Evolutionary conservation across 768 basidiomycete genomes (phyloP), one percentile per base, ranked within the genome.

Genomic region (Hypholoma sublateritium): DNA sequence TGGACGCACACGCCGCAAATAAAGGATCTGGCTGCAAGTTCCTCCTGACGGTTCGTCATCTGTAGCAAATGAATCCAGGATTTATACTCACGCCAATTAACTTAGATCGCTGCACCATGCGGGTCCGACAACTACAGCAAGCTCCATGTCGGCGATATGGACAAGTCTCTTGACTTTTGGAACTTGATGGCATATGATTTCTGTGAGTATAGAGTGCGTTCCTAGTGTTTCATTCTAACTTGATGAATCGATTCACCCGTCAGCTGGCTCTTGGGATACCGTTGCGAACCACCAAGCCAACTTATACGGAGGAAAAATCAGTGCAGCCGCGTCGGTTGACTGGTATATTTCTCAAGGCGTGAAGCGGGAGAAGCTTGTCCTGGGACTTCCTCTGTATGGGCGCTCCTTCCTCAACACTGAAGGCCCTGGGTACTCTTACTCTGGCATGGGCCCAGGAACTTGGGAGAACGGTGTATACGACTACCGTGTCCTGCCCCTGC

Each of bases 121-220:
- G 97, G 97, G 28, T 83, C 88, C 2, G 81, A 89, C 60, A 86
- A 97, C 63, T 95, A 93, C 73, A 76, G 86, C 69, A 91, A 88
- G 62, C 77, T 98, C 6, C 80, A 85, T 57, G 78, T 94, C 45
- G 74, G 71, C 21, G 91, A 91, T 59, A 98, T 99, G 95, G 88
- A 95, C 68, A 78, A 78, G 57, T 87, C 81, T 56, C 85, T 99
- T 21, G 91, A 93, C 66, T 95, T 98, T 70, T 98, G 95, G 95
- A 98, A 99, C 69, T 73, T 99, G 70, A 99, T 99, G 97, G 86
- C 89, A 1, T 93, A 93, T 62, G 91, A 93, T 68, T 93, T 88
- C 64, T 82, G 89, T 88, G 61, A 54, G 80, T 71, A 25, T 46
- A 19, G 36, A 22, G 13, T 34, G 41, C 36, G 22, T 16, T 43